Conservation (phyloP, 352 stramenopile genomes). For the Phytophthora cactorum region DNA sequence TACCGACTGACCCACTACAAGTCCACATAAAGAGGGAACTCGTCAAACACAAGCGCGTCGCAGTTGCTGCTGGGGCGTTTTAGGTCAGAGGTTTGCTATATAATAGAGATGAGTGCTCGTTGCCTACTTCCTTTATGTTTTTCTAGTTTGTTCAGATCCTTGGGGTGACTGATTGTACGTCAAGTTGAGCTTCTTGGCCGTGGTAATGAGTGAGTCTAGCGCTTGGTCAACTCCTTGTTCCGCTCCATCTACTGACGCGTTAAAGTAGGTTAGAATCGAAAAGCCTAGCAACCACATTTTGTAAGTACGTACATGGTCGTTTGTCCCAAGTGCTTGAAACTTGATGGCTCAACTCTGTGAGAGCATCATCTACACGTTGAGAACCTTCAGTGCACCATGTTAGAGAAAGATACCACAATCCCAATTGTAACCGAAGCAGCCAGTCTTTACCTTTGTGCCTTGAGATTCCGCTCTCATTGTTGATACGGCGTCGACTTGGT, state of each 20-base stretch:
- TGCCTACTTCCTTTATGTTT: slow-evolving; percentile 23
- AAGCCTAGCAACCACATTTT: not conserved
- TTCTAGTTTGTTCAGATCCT: slow-evolving; percentile 11
- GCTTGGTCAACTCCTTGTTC: slow-evolving; percentile 58
- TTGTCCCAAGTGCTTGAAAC: slow-evolving; percentile 49
- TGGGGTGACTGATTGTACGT: slow-evolving; percentile 43
- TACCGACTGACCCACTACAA: slow-evolving; percentile 97
- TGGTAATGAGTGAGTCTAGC: slow-evolving; percentile 66
- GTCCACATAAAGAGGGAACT: slow-evolving; percentile 63
- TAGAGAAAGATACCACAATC: not conserved
- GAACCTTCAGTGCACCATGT: slow-evolving; percentile 21
- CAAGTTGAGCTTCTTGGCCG: slow-evolving; percentile 62
- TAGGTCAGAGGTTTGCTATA: slow-evolving; percentile 44
- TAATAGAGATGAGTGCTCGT: slow-evolving; percentile 48
- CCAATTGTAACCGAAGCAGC: not conserved
- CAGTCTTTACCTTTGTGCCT: slow-evolving; percentile 35
- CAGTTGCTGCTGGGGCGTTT: slow-evolving; percentile 21
- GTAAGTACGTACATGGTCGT: slow-evolving; percentile 19
- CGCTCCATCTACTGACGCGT: slow-evolving; percentile 18
- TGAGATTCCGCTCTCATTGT: slow-evolving; percentile 9
- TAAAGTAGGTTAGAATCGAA: not conserved
- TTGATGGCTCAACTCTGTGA: slow-evolving; percentile 65
- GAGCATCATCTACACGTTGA: slow-evolving; percentile 63
- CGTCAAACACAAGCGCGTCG: slow-evolving; percentile 23
- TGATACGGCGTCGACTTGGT: slow-evolving; percentile 16